Conservation (phyloP, 2,329 filamentous ascomycete species). For the Ilyonectria robusta region DNA sequence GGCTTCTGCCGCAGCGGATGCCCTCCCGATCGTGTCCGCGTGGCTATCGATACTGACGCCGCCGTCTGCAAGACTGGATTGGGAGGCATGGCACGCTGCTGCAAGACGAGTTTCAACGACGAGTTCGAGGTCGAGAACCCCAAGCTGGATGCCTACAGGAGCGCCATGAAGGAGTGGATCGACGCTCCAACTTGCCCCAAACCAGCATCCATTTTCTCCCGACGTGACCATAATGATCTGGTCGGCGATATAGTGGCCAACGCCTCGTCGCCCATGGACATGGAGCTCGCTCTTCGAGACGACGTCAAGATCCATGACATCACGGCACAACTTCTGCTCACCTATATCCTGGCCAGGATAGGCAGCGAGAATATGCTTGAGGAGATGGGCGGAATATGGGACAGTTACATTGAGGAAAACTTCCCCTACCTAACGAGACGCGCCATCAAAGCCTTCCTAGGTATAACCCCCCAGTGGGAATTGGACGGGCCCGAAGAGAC, state of each 20-base stretch:
- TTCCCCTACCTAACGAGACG: slow-evolving; percentile 10
- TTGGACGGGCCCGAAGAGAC: slow-evolving; percentile 1
- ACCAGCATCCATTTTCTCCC: slow-evolving; percentile 2
- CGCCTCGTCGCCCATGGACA: slow-evolving; percentile 1
- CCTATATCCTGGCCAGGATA: slow-evolving; percentile 3
- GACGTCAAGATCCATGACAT: slow-evolving; percentile 6
- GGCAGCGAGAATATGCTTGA: slow-evolving; percentile 20
- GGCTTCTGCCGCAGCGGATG: slow-evolving; percentile 27
- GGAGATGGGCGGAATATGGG: slow-evolving; percentile 9
- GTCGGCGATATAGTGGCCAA: neutral
- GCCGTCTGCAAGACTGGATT: neutral
- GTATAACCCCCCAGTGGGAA: slow-evolving; percentile 9
- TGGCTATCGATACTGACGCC: slow-evolving; percentile 22
- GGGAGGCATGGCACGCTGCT: slow-evolving; percentile 8
- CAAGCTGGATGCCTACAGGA: slow-evolving; percentile 18
- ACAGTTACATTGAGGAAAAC: slow-evolving; percentile 1
- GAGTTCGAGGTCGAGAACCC: slow-evolving; percentile 9
- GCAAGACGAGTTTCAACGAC: slow-evolving; percentile 19
- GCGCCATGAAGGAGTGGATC: slow-evolving; percentile 9
- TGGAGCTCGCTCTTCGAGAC: slow-evolving; percentile 13
- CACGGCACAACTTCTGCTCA: slow-evolving; percentile 13
- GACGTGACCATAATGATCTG: neutral
- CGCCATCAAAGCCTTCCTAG: slow-evolving; percentile 9
- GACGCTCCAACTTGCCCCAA: slow-evolving; percentile 7
- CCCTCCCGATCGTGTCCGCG: slow-evolving; percentile 26